These are phyloP conservation scores for Fragilaria crotonensis DNA, from an alignment of 108 stramenopile genomes.

Conservation along the genomic window DNA sequence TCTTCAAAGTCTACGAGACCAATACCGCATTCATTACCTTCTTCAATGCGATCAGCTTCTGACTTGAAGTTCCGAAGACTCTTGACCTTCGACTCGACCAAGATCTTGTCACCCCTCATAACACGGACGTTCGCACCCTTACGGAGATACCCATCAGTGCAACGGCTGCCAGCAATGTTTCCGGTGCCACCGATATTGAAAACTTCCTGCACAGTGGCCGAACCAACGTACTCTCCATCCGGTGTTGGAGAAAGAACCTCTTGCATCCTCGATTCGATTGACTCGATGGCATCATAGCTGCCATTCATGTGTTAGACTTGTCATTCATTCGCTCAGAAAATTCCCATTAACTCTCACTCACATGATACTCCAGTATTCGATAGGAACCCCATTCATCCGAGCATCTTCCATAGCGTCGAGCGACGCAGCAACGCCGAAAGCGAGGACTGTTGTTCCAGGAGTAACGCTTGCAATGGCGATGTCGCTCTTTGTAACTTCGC, in stretches of 20 bases:
- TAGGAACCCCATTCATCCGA: constrained; percentile 60
- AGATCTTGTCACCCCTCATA: constrained; percentile 89
- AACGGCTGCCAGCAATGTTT: constrained; percentile 91
- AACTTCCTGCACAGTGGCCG: constrained; percentile 85
- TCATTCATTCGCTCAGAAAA: background rate
- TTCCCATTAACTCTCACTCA: constrained; percentile 20
- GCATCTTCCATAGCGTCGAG: constrained; percentile 88
- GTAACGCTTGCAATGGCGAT: constrained; percentile 90
- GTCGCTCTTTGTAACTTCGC: constrained; percentile 90
- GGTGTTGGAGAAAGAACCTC: constrained; percentile 90
- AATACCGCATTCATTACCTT: constrained; percentile 94
- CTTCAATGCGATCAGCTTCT: constrained; percentile 80
- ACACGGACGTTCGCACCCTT: constrained; percentile 90
- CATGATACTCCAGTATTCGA: constrained; percentile 90
- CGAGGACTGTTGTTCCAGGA: constrained; percentile 81
- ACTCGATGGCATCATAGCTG: constrained; percentile 92
- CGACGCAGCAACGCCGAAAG: constrained; percentile 88
- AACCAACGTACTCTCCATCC: constrained; percentile 88
- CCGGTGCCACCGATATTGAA: constrained; percentile 95
- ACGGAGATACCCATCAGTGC: constrained; percentile 77
- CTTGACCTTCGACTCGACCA: constrained; percentile 73
- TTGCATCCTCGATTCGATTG: constrained; percentile 84
- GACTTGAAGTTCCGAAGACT: constrained; percentile 92
- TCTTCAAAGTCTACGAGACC: constrained; percentile 85
- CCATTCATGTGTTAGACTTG: background rate